phyloP scores from a whole-genome alignment of 148 eudicot species.

The Drosera capensis region DNA sequence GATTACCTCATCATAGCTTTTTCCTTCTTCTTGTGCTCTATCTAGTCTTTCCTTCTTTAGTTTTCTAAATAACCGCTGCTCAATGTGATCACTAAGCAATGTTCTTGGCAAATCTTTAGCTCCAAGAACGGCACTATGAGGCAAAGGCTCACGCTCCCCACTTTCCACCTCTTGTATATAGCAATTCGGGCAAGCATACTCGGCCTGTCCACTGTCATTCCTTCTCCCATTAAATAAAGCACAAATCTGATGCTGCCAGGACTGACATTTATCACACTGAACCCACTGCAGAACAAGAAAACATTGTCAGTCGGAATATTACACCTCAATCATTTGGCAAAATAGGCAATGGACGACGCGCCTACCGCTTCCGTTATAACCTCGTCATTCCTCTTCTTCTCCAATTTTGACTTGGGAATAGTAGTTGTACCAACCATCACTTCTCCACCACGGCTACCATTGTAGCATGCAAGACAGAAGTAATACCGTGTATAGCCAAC shows the following conservation, averaged over 20 bases:
- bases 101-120: conserved; percentile 94
- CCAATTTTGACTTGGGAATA: conserved; percentile 54
- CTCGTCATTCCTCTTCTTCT: conserved; percentile 92
- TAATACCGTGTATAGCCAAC: conserved; percentile 74
- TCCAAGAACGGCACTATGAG: conserved; percentile 95
- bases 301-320: neutral
- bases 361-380: conserved; percentile 97
- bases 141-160: conserved; percentile 75
- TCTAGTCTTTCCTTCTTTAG: conserved; percentile 70
- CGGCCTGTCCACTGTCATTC: conserved; percentile 95
- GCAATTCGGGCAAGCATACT: conserved; percentile 94
- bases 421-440: conserved; percentile 54
- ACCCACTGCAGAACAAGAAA: conserved; percentile 73
- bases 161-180: conserved; percentile 69
- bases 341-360: neutral
- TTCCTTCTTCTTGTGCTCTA: conserved; percentile 67
- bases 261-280: conserved; percentile 98
- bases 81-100: conserved; percentile 89
- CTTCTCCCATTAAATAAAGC: conserved; percentile 93
- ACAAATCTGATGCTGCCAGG: conserved; percentile 99
- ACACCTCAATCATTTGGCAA: neutral
- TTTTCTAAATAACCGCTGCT: conserved; percentile 43
- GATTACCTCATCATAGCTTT: conserved; percentile 78
- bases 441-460: conserved; percentile 79
- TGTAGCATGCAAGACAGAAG: conserved; percentile 82